These are phyloP conservation scores for Cutaneotrichosporon sp. DNA, from an alignment of 1,284 basidiomycete species.

Conservation along the genomic window DNA sequence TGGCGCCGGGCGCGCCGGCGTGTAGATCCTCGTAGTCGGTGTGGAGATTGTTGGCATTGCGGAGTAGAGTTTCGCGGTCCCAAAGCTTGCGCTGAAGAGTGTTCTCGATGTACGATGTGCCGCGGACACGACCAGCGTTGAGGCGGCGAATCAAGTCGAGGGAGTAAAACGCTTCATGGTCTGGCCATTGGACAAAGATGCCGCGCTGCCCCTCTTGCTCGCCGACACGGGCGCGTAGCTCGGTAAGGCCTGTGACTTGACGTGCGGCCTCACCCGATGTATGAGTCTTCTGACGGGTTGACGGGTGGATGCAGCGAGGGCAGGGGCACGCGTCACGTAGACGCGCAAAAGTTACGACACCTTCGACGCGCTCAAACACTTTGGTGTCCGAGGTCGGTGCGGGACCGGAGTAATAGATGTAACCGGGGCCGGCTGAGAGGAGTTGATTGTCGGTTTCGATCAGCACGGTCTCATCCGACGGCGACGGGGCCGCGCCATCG, in stretches of 20 bases:
- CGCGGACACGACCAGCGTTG: constrained; percentile 6
- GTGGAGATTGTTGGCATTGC: constrained; percentile 1
- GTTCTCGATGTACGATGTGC: constrained; percentile 9
- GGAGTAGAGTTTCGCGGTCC: constrained; percentile 5
- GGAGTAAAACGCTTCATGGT: constrained; percentile 15
- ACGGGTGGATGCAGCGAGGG: constrained; percentile 60
- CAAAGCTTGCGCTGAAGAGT: constrained; percentile 12
- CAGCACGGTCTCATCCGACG: background rate
- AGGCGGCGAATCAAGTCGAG: constrained; percentile 12
- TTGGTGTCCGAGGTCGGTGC: constrained; percentile 5
- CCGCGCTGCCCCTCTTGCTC: constrained; percentile 4
- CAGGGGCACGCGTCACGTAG: constrained; percentile 60
- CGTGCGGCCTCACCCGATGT: constrained; percentile 42
- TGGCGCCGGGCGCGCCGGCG: background rate
- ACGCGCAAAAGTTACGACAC: constrained; percentile 42
- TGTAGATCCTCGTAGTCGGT: constrained; percentile 13
- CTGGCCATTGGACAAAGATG: constrained; percentile 9
- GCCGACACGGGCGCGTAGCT: constrained; percentile 50
- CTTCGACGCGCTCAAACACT: background rate
- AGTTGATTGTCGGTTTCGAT: constrained; percentile 2
- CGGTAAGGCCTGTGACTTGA: constrained; percentile 29
- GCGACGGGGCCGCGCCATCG: background rate
- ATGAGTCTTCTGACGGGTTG: constrained; percentile 71
- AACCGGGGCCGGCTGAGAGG: constrained; percentile 10
- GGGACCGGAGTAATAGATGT: constrained; percentile 12